These are phyloP conservation scores for Agroathelia rolfsii DNA, from an alignment of 1,284 basidiomycete genomes.

Conservation along the genomic window DNA sequence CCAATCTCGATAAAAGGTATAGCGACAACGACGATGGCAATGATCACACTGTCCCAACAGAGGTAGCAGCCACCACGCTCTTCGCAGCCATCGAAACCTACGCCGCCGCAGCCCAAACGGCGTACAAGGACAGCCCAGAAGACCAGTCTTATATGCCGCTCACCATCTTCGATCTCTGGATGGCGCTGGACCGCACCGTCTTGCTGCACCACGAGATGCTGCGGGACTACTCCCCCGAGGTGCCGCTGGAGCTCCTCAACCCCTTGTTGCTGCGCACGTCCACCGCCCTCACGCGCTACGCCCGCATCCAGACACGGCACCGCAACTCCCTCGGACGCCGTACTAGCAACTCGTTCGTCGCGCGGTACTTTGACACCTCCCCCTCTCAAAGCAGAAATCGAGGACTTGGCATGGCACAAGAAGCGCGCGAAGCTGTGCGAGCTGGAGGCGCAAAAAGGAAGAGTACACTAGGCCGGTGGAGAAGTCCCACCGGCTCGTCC, in stretches of 20 bases:
- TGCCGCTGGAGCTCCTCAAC: slow-evolving; percentile 26
- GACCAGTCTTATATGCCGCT: slow-evolving; percentile 32
- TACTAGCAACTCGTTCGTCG: slow-evolving; percentile 20
- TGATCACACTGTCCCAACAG: too few species aligned
- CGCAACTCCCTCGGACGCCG: slow-evolving; percentile 5
- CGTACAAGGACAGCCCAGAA: slow-evolving; percentile 29
- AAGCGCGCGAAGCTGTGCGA: slow-evolving; percentile 15
- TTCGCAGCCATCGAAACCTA: slow-evolving; percentile 21
- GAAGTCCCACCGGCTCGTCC: slow-evolving; percentile 4
- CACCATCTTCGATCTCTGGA: slow-evolving; percentile 32
- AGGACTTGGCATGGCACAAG: slow-evolving; percentile 13
- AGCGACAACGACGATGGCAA: slow-evolving; percentile 10
- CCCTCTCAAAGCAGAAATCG: slow-evolving; percentile 19
- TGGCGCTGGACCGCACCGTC: slow-evolving; percentile 30
- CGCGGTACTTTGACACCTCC: slow-evolving; percentile 20
- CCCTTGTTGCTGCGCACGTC: slow-evolving; percentile 27
- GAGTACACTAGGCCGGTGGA: slow-evolving; percentile 13
- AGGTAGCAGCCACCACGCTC: slow-evolving; percentile 12
- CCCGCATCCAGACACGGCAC: slow-evolving; percentile 18
- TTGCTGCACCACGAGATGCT: slow-evolving; percentile 25
- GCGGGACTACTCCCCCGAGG: slow-evolving; percentile 33
- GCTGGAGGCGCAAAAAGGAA: slow-evolving; percentile 12
- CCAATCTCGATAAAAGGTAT: slow-evolving; percentile 7
- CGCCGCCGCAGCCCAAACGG: slow-evolving; percentile 13
- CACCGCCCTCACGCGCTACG: slow-evolving; percentile 18